phyloP scores from a whole-genome alignment of 2,329 filamentous ascomycete species.

The Nannizziopsis arthrosporioides region DNA sequence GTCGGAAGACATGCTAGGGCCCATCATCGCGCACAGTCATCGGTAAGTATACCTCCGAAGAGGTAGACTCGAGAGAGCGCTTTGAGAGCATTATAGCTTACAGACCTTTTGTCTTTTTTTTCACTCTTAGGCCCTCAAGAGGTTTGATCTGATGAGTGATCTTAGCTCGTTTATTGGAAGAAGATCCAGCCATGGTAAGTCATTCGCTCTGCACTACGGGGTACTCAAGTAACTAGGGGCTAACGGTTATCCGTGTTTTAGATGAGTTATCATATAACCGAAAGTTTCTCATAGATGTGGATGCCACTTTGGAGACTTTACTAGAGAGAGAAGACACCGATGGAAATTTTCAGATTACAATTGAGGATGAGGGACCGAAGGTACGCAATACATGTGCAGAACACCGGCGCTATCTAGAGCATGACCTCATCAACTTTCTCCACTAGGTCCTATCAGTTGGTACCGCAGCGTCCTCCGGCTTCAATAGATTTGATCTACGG shows the following conservation, averaged over 20 bases:
- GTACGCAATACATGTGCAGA: slow-evolving; percentile 35
- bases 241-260: slow-evolving; percentile 26
- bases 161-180: slow-evolving; percentile 28
- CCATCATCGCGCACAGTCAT: slow-evolving; percentile 13
- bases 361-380: slow-evolving; percentile 90
- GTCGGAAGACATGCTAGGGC: slow-evolving; percentile 16
- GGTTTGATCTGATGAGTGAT: slow-evolving; percentile 26
- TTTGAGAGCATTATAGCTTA: slow-evolving; percentile 13
- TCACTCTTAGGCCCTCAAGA: slow-evolving; percentile 24
- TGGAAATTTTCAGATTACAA: slow-evolving; percentile 90
- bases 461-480: slow-evolving; percentile 73
- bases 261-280: slow-evolving; percentile 64
- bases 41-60: slow-evolving; percentile 8
- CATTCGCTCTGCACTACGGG: neutral
- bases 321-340: slow-evolving; percentile 85
- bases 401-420: neutral
- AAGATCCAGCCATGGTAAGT: slow-evolving; percentile 37
- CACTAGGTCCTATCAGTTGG: slow-evolving; percentile 64
- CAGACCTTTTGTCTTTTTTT: neutral
- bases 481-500: slow-evolving; percentile 79
- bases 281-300: slow-evolving; percentile 77
- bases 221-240: neutral
- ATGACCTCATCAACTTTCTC: neutral
- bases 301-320: slow-evolving; percentile 66
- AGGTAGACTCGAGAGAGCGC: neutral